phyloP scores from a whole-genome alignment of 371 early-diverging fungal genomes.

The Actinomortierella ambigua region DNA sequence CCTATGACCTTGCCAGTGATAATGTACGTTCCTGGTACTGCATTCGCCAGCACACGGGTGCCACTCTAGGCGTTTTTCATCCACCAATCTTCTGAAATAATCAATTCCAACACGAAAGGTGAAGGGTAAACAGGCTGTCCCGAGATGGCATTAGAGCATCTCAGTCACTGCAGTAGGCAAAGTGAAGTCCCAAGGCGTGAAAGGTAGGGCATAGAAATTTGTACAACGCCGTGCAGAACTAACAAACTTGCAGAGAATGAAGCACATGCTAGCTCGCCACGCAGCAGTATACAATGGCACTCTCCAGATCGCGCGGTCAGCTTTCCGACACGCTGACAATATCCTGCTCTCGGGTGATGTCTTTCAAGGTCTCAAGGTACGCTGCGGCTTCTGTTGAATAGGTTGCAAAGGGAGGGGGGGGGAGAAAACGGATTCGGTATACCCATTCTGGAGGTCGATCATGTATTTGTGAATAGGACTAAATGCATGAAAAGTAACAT shows the following conservation, averaged over 20 bases:
- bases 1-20: constrained; percentile 13
- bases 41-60: constrained; percentile 8
- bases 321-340: background rate
- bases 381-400: constrained; percentile 6
- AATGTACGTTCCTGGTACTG: constrained; percentile 15
- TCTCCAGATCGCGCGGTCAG: background rate
- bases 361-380: background rate
- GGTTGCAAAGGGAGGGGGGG: constrained; percentile 3
- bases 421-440: constrained; percentile 11
- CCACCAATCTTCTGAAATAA: constrained; percentile 13
- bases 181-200: background rate
- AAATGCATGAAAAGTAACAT: constrained; percentile 3
- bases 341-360: background rate
- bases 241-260: background rate
- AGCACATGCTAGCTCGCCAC: background rate
- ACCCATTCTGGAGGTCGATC: constrained; percentile 10
- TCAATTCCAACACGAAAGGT: constrained; percentile 6
- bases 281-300: background rate
- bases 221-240: background rate
- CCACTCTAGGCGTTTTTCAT: constrained; percentile 11
- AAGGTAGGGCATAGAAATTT: background rate
- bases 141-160: too few species aligned
- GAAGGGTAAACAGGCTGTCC: too few species aligned
- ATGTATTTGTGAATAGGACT: constrained; percentile 12
- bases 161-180: background rate